Evolutionary conservation across 1,284 basidiomycete species (phyloP).

Genomic region (Cryptococcus sp.): DNA sequence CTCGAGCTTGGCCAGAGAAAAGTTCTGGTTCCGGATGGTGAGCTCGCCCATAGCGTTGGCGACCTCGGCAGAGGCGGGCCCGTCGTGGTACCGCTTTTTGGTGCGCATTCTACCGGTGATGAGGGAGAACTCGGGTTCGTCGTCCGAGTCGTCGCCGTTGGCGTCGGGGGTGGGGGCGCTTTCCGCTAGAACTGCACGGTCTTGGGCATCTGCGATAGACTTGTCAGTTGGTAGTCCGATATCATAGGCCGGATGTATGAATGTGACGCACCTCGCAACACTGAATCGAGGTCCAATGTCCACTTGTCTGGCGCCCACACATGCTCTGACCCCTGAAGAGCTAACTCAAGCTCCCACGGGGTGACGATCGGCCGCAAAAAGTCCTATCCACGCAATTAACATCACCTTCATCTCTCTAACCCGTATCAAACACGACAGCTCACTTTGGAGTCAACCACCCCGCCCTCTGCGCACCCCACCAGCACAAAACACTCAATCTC

Average conservation of each 20-base stretch:
- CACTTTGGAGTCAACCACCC: slow-evolving; percentile 78
- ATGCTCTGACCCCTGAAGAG: slow-evolving; percentile 71
- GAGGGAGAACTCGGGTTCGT: slow-evolving; percentile 78
- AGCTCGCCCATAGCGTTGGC: slow-evolving; percentile 43
- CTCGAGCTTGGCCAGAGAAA: slow-evolving; percentile 55
- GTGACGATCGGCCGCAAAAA: slow-evolving; percentile 89
- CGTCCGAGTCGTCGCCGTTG: slow-evolving; percentile 45
- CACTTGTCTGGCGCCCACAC: slow-evolving; percentile 60
- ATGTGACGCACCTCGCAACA: slow-evolving; percentile 30
- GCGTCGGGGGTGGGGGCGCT: slow-evolving; percentile 23
- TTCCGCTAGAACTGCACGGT: slow-evolving; percentile 3
- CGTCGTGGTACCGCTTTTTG: slow-evolving; percentile 32
- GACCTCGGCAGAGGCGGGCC: slow-evolving; percentile 2
- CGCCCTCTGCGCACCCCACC: slow-evolving; percentile 92
- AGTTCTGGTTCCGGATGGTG: slow-evolving; percentile 63
- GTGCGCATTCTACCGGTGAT: slow-evolving; percentile 82
- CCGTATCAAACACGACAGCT: slow-evolving; percentile 8
- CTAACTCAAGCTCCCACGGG: slow-evolving; percentile 85
- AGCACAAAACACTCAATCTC: slow-evolving; percentile 96
- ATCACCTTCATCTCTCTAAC: not conserved
- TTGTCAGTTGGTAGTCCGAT: not conserved
- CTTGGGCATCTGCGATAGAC: slow-evolving; percentile 10
- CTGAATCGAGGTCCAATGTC: slow-evolving; percentile 55
- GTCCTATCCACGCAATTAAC: slow-evolving; percentile 56
- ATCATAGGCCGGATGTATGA: slow-evolving; percentile 18